Evolutionary conservation across 2,329 filamentous ascomycete species (phyloP), one percentile per base, ranked within the genome.

Genomic region (Zelopaecilomyces penicillatus): DNA sequence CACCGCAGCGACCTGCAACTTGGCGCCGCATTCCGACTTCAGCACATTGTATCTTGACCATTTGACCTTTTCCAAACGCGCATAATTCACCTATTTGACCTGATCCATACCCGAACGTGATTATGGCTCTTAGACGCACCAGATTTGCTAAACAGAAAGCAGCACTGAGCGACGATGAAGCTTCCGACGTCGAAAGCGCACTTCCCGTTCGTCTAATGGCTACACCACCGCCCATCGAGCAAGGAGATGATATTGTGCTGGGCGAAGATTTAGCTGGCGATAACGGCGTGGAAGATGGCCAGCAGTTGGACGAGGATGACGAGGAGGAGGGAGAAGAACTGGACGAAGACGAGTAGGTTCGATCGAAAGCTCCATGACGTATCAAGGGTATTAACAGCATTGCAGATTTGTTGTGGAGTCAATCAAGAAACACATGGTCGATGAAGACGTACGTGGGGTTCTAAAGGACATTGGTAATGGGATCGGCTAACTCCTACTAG

Each of bases 361-460:
- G 66, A 58, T 2, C 43, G 54, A 58, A 3, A 52, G 19, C 54
- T 34, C 52, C 46, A 60, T 60, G 53, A 55, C 45, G 43, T 19
- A 12, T 8, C 4, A 29, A 9, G 50, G 46, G 36, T 12, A 29
- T 42, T 49, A 6, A 46, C 30, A 12, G 8, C 1, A 28, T n/a
- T 11, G 38, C 51, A 87, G 83, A 57, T 90, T 76, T 55, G 75
- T 87, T 10, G 85, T 93, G 4, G 85, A 91, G 59, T 76, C 78
- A 54, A 89, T 93, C 53, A 59, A 82, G 38, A 71, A 67, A 30
- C 87, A 91, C 63, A 72, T 75, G 44, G 71, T 83, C 37, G 70
- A 76, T 33, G 69, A 75, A 33, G 67, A 75, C 42, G 78, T 80
- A 60, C 47, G 70, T 57, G 10, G 31, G 8, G 9, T 10, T 10